Evolutionary conservation across 805 yeast genomes (phyloP), one percentile per base, ranked within the genome.

Genomic region (Zygosaccharomyces bailii): DNA sequence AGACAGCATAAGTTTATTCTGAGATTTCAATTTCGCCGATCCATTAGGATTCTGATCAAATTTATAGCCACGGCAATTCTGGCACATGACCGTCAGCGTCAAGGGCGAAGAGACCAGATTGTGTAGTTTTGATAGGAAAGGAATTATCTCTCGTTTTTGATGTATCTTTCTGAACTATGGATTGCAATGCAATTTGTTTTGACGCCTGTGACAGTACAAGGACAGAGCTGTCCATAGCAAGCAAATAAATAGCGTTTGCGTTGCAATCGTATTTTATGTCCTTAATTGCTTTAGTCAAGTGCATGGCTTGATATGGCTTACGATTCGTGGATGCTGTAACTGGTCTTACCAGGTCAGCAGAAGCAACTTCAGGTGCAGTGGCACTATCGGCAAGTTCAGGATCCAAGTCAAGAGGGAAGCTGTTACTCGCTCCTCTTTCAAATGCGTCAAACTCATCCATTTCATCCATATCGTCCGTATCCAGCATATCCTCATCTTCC

Each of bases 151-250:
- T n/a, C 13, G 30, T 10, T 4, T 34, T 32, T 16, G 3, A 37
- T 37, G 13, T 4, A 5, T 27, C 6, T n/a, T 43, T 32, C 43
- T 33, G 24, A 30, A 39, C 39, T 14, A 20, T 10, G 13, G 21
- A 11, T 36, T 27, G 14, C 30, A 14, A 6, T 7, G 21, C 19
- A 5, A 11, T 13, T 7, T 18, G 19, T 30, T 10, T 20, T n/a
- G 17, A 13, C 18, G 35, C 7, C 21, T 19, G 21, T 27, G 25
- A 10, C 24, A 23, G 23, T 24, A 41, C 42, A 16, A 45, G 29
- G 6, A 53, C 48, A 2, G 57, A 43, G 19, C 49, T 50, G 39
- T 53, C 54, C 4, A 23, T 27, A 18, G 50, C 40, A 16, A 53
- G 34, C 16, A 53, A 42, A 31, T 43, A 49, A 6, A 53, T 44